These are phyloP conservation scores for Plasmodium knowlesi DNA, from an alignment of 169 alveolate species.

Conservation along the genomic window DNA sequence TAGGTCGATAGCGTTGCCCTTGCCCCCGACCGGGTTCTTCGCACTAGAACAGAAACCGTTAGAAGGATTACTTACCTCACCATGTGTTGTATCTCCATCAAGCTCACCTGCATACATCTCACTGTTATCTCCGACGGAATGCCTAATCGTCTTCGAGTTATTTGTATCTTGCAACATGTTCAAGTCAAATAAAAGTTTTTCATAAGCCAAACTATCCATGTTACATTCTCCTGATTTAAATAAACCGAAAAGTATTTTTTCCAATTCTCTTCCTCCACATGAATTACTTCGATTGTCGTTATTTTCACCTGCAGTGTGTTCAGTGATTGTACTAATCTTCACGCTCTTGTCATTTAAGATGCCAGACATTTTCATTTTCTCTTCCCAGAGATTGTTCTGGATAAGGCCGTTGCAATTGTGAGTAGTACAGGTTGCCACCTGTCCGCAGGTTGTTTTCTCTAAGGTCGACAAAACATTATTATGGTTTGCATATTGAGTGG, in stretches of 20 bases:
- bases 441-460: no score
- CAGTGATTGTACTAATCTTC: neutral
- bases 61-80: neutral
- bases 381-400: neutral
- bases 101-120: neutral
- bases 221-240: neutral
- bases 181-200: neutral
- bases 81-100: neutral
- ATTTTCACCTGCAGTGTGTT: neutral
- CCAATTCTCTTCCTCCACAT: neutral
- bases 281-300: neutral
- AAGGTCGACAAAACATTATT: neutral
- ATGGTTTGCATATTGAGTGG: neutral
- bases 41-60: neutral
- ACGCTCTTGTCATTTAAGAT: neutral
- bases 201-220: neutral
- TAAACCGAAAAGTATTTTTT: neutral
- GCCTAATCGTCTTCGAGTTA: neutral
- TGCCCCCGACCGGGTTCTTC: neutral
- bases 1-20: neutral
- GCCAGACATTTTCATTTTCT: neutral
- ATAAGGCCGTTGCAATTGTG: neutral
- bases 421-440: neutral
- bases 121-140: neutral
- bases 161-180: neutral